These are phyloP conservation scores for Apiospora marii DNA, from an alignment of 2,329 filamentous ascomycete genomes.

Conservation along the genomic window DNA sequence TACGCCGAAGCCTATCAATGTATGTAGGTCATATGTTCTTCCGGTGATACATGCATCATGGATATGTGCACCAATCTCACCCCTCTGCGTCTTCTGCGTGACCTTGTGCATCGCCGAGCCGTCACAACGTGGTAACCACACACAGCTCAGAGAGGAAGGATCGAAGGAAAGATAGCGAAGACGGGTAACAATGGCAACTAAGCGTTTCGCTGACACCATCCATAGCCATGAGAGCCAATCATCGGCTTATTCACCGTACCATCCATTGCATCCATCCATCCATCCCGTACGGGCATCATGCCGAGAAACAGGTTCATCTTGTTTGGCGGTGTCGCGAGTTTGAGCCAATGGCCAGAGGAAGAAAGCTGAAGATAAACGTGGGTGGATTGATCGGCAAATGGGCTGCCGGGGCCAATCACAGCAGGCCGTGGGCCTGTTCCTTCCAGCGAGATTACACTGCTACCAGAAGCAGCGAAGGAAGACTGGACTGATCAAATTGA, in stretches of 20 bases:
- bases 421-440: not conserved
- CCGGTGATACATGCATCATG: not conserved
- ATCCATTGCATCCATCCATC: not conserved
- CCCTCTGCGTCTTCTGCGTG: constrained; percentile 12
- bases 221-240: not conserved
- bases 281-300: not conserved
- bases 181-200: not conserved
- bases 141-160: not conserved
- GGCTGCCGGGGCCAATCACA: not conserved
- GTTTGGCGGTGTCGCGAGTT: not conserved
- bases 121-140: constrained; percentile 16
- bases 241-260: not conserved
- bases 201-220: constrained; percentile 14
- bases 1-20: not conserved
- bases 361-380: not conserved
- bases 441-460: not conserved
- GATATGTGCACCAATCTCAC: not conserved
- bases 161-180: not conserved
- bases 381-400: not conserved
- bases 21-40: not conserved
- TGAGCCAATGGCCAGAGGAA: not conserved
- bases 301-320: constrained; percentile 5
- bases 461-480: not conserved
- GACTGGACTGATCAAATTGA: not conserved
- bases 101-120: constrained; percentile 17